Base-by-base conservation (phyloP, 331 rosid species). In the Prunus yedoensis region DNA sequence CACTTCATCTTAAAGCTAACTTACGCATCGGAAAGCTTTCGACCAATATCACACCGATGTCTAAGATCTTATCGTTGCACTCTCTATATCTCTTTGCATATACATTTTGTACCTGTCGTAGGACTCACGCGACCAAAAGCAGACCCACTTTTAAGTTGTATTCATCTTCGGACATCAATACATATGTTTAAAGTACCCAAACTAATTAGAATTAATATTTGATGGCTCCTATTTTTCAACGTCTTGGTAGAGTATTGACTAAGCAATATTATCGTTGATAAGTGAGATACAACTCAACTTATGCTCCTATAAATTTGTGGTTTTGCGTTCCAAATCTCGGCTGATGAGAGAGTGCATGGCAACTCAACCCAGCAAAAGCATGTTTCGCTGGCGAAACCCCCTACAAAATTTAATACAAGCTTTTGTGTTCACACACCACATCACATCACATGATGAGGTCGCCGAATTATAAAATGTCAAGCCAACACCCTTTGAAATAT, bases 1-100 rank as follows among this genome's bases (percentile, higher is more conserved):
- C 1, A 32, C 7, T 32, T 32, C 0, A 32, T 32, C 7, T 0
- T 32, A 4, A 32, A 32, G 7, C 7, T 32, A 35, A 35, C 8
- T 35, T 5, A 0, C 5, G 0, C 1, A 5, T 35, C 6, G 0
- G 0, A 35, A 1, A 35, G 0, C 0, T 0, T 32, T 35, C 8
- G 1, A 35, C 0, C 0, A 0, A 35, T 35, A 35, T 5, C 8
- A 5, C 8, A 35, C 1, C 0, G 0, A 35, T 35, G 1, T 1
- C 8, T 35, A 35, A 5, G 7, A 35, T 35, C 8, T 5, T 35
- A 35, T 5, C 1, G 0, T 35, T 35, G 38, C 38, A 35, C 38
- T 35, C 38, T 35, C 38, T 5, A 1, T 32, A 1, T 32, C 38
- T 5, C 38, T 5, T 5, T 5, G 1, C 38, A 35, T 0, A 35